Percentiles rank a stretch among this genome's conserved stretches.
Evolutionary conservation across 2,329 filamentous ascomycete genomes (phyloP).

Genomic region (Sporothrix phasma): DNA sequence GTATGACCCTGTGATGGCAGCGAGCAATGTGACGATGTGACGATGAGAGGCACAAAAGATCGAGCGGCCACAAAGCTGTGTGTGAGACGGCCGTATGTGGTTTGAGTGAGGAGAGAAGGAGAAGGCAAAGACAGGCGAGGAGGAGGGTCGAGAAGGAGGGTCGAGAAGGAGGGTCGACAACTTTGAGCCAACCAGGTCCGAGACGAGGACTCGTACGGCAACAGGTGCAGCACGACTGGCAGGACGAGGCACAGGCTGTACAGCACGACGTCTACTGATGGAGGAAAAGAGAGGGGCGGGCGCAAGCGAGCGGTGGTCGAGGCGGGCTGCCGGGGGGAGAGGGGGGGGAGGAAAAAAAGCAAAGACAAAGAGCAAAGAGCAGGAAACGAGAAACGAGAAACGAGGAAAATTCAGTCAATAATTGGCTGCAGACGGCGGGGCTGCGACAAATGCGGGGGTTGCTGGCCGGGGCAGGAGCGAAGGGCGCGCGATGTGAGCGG

Average conservation of each 20-base stretch:
- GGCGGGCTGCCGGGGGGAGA: background rate
- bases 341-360: background rate
- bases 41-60: background rate
- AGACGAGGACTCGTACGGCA: background rate
- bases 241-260: too few relatives aligned
- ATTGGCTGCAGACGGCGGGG: conserved; percentile 13
- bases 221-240: background rate
- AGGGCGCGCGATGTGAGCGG: background rate
- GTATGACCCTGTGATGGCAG: background rate
- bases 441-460: conserved; percentile 14
- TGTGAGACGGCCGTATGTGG: background rate
- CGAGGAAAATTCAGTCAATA: conserved; percentile 3
- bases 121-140: too few relatives aligned
- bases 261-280: background rate
- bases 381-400: background rate
- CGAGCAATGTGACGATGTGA: background rate
- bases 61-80: background rate
- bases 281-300: background rate
- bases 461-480: background rate
- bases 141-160: background rate
- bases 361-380: too few relatives aligned
- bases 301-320: background rate
- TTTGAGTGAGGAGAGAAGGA: background rate
- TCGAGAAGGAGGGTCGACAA: background rate
- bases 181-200: conserved; percentile 4